Conservation (phyloP, 1,139 yeast species). For the Sugiyamaella neomexicana region DNA sequence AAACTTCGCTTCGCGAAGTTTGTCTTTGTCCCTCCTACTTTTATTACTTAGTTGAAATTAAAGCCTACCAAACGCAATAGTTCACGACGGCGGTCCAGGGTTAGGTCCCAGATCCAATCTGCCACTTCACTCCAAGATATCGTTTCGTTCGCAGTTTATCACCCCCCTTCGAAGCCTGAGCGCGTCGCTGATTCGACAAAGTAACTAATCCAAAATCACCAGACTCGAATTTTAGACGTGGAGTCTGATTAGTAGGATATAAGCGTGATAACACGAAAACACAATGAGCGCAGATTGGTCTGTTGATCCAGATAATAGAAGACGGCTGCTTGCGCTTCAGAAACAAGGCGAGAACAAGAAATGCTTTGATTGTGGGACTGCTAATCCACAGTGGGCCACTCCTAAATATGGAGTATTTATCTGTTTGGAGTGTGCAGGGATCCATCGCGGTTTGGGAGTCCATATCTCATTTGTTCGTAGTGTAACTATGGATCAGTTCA, state of each 20-base stretch:
- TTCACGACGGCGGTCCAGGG: too few species aligned
- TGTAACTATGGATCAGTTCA: conserved; percentile 96
- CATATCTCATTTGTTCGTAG: conserved; percentile 96
- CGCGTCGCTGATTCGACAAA: too few species aligned
- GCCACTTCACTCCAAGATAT: conserved; percentile 2
- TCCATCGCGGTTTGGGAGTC: conserved; percentile 93
- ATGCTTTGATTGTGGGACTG: conserved; percentile 93
- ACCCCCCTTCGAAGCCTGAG: too few species aligned
- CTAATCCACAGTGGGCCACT: conserved; percentile 99
- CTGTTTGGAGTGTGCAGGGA: conserved; percentile 96
- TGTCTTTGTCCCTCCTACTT: too few species aligned
- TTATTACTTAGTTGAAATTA: too few species aligned
- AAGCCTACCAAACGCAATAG: too few species aligned
- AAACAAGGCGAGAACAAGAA: conserved; percentile 79
- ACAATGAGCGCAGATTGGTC: conserved; percentile 56
- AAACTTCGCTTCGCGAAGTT: not conserved
- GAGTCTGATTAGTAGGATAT: not conserved
- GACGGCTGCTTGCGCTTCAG: conserved; percentile 76
- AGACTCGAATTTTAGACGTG: too few species aligned
- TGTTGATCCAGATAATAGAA: conserved; percentile 86
- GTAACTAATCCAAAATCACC: too few species aligned
- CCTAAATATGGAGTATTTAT: conserved; percentile 96
- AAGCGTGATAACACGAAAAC: not conserved
- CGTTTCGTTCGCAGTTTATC: not conserved
- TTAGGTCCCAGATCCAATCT: not conserved